These are phyloP conservation scores for Aureobasidium namibiae DNA, from an alignment of 2,329 filamentous ascomycete genomes.

Conservation along the genomic window DNA sequence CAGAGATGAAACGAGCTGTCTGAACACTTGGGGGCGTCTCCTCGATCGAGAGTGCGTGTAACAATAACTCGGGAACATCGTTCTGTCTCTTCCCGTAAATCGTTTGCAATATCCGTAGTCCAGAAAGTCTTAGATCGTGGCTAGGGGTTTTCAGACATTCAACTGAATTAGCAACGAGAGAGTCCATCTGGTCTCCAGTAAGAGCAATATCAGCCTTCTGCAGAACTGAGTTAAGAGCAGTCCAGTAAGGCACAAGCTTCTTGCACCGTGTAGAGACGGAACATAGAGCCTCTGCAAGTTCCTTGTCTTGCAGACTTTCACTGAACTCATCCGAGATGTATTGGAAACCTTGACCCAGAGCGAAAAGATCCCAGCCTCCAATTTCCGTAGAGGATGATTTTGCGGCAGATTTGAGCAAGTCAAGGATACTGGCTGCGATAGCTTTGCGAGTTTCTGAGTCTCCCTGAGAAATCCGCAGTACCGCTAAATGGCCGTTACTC, in stretches of 20 bases:
- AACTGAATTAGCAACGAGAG: conserved; percentile 57
- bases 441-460: background rate
- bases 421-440: background rate
- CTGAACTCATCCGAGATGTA: conserved; percentile 10
- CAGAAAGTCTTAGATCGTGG: conserved; percentile 63
- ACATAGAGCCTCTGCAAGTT: conserved; percentile 6
- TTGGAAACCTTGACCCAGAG: conserved; percentile 13
- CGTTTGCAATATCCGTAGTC: conserved; percentile 61
- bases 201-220: background rate
- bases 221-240: background rate
- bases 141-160: conserved; percentile 68
- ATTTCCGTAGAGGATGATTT: background rate
- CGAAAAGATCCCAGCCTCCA: conserved; percentile 9
- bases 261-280: conserved; percentile 6
- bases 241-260: conserved; percentile 12
- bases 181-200: conserved; percentile 47
- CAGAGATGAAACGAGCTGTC: conserved; percentile 67
- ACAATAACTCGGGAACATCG: conserved; percentile 45
- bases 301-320: background rate
- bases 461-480: conserved; percentile 7
- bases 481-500: conserved; percentile 11
- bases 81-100: conserved; percentile 45
- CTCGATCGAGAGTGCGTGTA: conserved; percentile 69
- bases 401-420: background rate
- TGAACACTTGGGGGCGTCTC: conserved; percentile 69